A percentile compares a stretch with the other conserved stretches of the same genome.
These are phyloP conservation scores for Gossypium mustelinum DNA, from an alignment of 345 rosid genomes.

Conservation along the genomic window DNA sequence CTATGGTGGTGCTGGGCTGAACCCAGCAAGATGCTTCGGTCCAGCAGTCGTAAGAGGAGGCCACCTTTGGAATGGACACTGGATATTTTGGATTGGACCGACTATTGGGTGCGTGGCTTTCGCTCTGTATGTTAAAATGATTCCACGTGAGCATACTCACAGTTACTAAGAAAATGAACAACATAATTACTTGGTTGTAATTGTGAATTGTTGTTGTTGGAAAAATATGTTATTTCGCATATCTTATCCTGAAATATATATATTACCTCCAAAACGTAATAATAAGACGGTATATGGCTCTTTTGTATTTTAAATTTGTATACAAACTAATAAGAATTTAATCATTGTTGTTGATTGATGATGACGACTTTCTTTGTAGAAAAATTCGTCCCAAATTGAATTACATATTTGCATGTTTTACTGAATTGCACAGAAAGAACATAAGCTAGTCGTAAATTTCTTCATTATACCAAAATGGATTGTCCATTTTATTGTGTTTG, in stretches of 20 bases:
- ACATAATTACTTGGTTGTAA: neutral
- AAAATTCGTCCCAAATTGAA: no score
- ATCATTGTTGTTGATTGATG: no score
- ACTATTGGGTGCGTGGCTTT: constrained; percentile 12
- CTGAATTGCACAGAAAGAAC: no score
- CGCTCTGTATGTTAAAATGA: constrained; percentile 1
- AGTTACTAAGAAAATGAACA: neutral
- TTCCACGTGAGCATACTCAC: neutral
- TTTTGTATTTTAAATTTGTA: no score
- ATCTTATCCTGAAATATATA: no score
- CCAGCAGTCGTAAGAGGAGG: constrained; percentile 8
- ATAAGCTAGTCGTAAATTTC: no score
- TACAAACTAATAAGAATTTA: no score
- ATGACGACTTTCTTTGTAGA: no score
- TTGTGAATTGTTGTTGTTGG: neutral
- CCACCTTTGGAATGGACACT: constrained; percentile 10
- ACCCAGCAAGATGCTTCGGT: constrained; percentile 9
- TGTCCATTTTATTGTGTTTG: no score
- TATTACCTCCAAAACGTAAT: neutral
- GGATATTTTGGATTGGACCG: constrained; percentile 8
- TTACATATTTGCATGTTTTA: no score
- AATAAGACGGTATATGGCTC: neutral
- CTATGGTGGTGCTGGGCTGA: constrained; percentile 4
- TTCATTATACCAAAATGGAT: no score
- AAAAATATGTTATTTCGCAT: neutral